Evolutionary conservation across 73 alveolate genomes (phyloP).

Genomic region (Paramecium octaurelia): DNA sequence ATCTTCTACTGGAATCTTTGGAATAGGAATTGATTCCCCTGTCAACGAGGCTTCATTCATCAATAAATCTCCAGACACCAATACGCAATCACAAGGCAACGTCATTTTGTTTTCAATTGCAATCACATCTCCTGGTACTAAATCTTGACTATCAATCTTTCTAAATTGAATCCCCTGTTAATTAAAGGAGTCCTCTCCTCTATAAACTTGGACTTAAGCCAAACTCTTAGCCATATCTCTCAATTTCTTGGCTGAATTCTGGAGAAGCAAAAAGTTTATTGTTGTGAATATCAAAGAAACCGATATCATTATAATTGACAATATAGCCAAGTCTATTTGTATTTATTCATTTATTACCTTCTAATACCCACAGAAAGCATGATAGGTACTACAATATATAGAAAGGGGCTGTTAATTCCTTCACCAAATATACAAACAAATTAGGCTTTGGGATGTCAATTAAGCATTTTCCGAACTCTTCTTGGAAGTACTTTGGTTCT

Average conservation of each 20-base stretch:
- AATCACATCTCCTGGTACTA: conserved; percentile 54
- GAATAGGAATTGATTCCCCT: conserved; percentile 79
- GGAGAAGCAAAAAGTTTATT: conserved; percentile 23
- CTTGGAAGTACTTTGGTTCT: neutral
- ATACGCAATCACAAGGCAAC: conserved; percentile 77
- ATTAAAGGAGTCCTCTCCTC: neutral
- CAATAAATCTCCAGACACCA: conserved; percentile 70
- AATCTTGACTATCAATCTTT: conserved; percentile 15
- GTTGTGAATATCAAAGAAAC: conserved; percentile 49
- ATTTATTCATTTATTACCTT: neutral
- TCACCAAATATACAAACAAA: conserved; percentile 11
- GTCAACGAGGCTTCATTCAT: conserved; percentile 78
- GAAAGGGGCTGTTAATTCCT: conserved; percentile 59
- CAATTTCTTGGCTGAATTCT: conserved; percentile 27
- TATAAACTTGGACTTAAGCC: conserved; percentile 12
- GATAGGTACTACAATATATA: conserved; percentile 29
- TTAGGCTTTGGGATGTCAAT: conserved; percentile 48
- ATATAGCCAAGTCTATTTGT: neutral
- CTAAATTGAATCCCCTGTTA: neutral
- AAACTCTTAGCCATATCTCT: conserved; percentile 35
- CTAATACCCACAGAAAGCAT: conserved; percentile 27
- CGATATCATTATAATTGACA: conserved; percentile 10
- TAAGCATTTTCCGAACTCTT: conserved; percentile 42
- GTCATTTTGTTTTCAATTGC: conserved; percentile 54
- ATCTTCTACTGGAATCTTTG: conserved; percentile 61